Evolutionary conservation across 1,139 yeast species (phyloP), one percentile per base, ranked within the genome.

Genomic region (Yamadazyma aaseri): DNA sequence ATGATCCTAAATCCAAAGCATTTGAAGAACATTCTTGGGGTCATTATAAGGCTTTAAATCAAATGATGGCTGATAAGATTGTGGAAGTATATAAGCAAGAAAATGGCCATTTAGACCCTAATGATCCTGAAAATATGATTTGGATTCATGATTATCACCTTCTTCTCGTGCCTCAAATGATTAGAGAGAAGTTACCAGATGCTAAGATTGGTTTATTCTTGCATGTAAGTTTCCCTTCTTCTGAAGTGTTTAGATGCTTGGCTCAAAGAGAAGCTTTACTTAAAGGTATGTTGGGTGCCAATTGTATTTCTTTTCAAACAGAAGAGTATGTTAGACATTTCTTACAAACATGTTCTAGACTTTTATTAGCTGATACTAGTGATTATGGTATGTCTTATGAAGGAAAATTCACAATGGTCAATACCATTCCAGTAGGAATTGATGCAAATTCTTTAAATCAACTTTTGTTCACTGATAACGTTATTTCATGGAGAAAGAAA

Each of bases 111-210:
- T 42, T 45, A n/a, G 62, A 59, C 33, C 69, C 73, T 2, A 47
- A 58, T 16, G 70, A 66, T 39, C 71, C 72, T 0, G 65, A 66
- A 33, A 67, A 67, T 40, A 66, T 77, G 31, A 73, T 92, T 38
- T 92, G 97, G 97, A 71, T 92, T 40, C 96, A 92, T 55, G 98
- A 92, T 61, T 92, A 92, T 55, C 97, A 92, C 60, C 67, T 92
- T 42, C 70, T 92, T 60, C 66, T 92, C 26, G 90, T 89, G 1
- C 97, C 97, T 0, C 73, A 73, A 40, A 82, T 92, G 94, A 71
- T 92, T 5, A 73, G 97, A 45, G 72, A 79, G 38, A 63, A 72
- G 44, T 60, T 89, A 16, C 97, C 97, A 10, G 58, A 77, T 40
- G 97, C 96, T 4, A 80, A 85, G 46, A 89, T 94, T 48, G 97